Conservation (phyloP, 805 yeast genomes). For the Pichia heedii region DNA sequence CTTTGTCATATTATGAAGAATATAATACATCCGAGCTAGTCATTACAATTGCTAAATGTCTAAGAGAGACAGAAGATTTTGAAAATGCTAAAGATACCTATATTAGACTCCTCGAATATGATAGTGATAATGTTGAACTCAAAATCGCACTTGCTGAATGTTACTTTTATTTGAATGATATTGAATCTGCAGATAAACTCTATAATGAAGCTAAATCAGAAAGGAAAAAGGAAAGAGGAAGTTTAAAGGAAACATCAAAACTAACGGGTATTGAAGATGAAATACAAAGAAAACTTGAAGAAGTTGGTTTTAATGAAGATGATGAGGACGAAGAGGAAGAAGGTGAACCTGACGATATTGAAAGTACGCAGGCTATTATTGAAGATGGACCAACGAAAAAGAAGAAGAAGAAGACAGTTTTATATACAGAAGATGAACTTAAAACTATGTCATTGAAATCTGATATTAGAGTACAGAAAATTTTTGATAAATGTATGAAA, state of each 20-base stretch:
- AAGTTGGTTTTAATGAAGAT: conserved; percentile 13
- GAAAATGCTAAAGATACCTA: conserved; percentile 55
- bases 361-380: conserved; percentile 23
- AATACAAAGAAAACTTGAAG: conserved; percentile 2
- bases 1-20: conserved; percentile 48
- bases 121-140: conserved; percentile 61
- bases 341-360: conserved; percentile 17
- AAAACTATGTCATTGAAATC: conserved; percentile 25
- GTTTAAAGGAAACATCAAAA: not conserved
- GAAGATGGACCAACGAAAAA: conserved; percentile 22
- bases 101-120: conserved; percentile 40
- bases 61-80: conserved; percentile 62
- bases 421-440: conserved; percentile 21
- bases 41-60: conserved; percentile 65
- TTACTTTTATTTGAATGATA: conserved; percentile 54
- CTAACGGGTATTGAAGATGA: not conserved
- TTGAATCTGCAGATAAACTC: conserved; percentile 45
- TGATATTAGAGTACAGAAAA: conserved; percentile 33
- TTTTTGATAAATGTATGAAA: conserved; percentile 39
- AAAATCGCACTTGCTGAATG: conserved; percentile 78
- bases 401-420: conserved; percentile 16
- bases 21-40: conserved; percentile 43
- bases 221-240: conserved; percentile 25
- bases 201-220: conserved; percentile 45
- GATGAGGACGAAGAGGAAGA: conserved; percentile 12